These are phyloP conservation scores for Clonostachys rhizophaga DNA, from an alignment of 2,329 filamentous ascomycete genomes.

Conservation along the genomic window DNA sequence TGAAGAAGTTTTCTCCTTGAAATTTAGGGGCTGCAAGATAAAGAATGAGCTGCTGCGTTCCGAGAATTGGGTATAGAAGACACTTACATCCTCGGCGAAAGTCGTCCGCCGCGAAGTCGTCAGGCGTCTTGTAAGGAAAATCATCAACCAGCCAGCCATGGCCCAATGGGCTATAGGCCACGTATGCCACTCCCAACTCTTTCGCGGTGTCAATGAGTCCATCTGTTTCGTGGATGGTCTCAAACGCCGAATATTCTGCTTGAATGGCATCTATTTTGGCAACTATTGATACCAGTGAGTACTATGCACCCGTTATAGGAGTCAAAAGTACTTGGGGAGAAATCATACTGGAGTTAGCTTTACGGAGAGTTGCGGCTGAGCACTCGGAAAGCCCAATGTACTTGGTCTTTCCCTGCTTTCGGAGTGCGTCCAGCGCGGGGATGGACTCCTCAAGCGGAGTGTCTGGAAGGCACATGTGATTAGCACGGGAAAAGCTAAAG, in stretches of 20 bases:
- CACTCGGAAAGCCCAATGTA: conserved; percentile 43
- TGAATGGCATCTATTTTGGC: conserved; percentile 40
- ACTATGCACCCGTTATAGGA: no score
- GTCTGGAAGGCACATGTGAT: conserved; percentile 8
- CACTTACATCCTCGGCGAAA: conserved; percentile 29
- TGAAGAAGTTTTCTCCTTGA: conserved; percentile 38
- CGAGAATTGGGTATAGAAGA: not conserved
- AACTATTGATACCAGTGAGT: conserved; percentile 17
- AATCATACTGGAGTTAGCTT: conserved; percentile 33
- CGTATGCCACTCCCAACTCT: conserved; percentile 33
- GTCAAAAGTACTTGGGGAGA: no score
- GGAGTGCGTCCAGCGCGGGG: conserved; percentile 36
- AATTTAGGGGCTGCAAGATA: conserved; percentile 18
- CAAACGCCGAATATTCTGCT: conserved; percentile 32
- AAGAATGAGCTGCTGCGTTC: conserved; percentile 8
- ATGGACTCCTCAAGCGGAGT: conserved; percentile 43
- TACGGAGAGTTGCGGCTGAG: conserved; percentile 35
- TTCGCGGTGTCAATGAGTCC: conserved; percentile 31
- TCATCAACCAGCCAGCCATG: conserved; percentile 41
- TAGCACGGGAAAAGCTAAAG: not conserved
- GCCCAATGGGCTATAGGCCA: conserved; percentile 39
- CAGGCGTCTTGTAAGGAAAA: conserved; percentile 32
- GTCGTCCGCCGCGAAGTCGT: conserved; percentile 36
- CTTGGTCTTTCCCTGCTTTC: conserved; percentile 38
- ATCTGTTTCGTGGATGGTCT: conserved; percentile 6